Evolutionary conservation across 805 yeast genomes (phyloP), one percentile per base, ranked within the genome.

Genomic region (Pichia pseudocactophila): DNA sequence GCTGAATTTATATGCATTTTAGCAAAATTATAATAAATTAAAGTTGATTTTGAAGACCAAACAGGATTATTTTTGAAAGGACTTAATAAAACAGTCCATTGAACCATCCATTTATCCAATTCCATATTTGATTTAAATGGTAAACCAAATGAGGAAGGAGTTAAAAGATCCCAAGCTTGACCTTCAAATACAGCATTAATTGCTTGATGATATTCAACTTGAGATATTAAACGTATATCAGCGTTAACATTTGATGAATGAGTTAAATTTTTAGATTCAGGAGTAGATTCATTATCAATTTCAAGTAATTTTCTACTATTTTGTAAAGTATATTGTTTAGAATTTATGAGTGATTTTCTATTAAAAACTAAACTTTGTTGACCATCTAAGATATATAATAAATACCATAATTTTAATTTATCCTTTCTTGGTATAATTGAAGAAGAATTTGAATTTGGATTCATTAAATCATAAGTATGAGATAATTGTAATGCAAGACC

Each of bases 91-190:
- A 81, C 83, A 0, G 88, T 78, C 88, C 88, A 80, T 17, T 80
- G 79, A 4, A 80, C 84, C 85, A 80, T 80, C 88, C 88, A 80
- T 57, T 73, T 78, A 53, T 80, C 88, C 30, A 80, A 59, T 44
- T 79, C 84, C 43, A 80, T 58, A 53, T 80, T 80, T 7, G 79
- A 71, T 49, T 73, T 74, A 54, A 82, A 80, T 0, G 86, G 86
- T 9, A 80, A 67, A 0, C 88, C 88, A 55, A 80, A 74, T 1
- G 74, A 63, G 2, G 77, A 64, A 0, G 86, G 86, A 0, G 74
- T 64, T 32, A 80, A 57, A 17, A 77, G 55, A 42, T 73, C 78
- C 82, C 83, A 76, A 0, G 80, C 78, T 47, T 73, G 66, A 2
- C 79, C 80, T 39, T 60, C 64, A 47, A 80, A 75, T 0, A 78